Conservation (phyloP, 176 grass and related monocot genomes). For the Rhynchospora pubera region DNA sequence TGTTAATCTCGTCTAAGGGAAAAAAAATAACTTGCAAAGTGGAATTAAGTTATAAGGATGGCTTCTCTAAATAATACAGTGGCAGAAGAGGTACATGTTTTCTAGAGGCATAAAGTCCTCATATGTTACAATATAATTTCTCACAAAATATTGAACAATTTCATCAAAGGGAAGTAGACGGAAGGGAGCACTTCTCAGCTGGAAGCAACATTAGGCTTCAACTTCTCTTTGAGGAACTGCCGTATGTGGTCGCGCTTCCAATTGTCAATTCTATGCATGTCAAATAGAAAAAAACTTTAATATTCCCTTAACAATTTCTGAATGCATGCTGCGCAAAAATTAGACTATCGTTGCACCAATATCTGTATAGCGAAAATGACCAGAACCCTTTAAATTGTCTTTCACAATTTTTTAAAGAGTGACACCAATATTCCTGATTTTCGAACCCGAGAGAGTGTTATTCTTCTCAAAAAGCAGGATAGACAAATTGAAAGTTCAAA, state of each 20-base stretch:
- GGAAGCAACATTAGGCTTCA: conserved; percentile 42
- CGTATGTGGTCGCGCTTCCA: conserved; percentile 93
- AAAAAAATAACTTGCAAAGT: background rate
- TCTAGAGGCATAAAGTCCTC: background rate
- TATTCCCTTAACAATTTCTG: too few species aligned
- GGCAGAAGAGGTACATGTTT: background rate
- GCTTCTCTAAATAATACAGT: background rate
- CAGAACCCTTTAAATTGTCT: background rate
- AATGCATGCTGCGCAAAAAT: background rate
- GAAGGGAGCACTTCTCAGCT: conserved; percentile 18
- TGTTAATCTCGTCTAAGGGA: background rate
- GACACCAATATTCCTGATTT: too few species aligned
- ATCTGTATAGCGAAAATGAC: background rate
- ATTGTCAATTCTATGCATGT: conserved; percentile 76
- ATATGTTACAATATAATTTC: background rate
- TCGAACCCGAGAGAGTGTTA: too few species aligned
- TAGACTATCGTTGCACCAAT: background rate
- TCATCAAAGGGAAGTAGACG: background rate
- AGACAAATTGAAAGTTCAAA: too few species aligned
- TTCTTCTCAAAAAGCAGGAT: too few species aligned
- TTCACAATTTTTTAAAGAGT: too few species aligned
- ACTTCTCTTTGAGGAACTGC: conserved; percentile 83
- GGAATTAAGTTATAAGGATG: background rate
- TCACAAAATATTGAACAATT: background rate
- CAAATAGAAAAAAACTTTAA: conserved; percentile 18